Conservation (phyloP, 2,329 filamentous ascomycete species). For the Aspergillus udagawae region DNA sequence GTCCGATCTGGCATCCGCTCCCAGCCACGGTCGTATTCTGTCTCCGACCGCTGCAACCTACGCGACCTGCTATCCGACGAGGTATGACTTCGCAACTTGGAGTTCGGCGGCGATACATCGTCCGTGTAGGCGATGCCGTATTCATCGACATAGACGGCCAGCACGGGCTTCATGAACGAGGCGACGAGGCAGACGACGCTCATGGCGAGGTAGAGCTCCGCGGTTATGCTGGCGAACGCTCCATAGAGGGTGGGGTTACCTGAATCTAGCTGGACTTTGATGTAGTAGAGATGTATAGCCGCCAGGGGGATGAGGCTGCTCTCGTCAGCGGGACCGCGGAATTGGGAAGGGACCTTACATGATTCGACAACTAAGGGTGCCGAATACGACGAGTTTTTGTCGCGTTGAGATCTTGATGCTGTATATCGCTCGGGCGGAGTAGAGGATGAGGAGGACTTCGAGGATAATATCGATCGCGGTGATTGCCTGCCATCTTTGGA, state of each 20-base stretch:
- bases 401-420: slow-evolving; percentile 35
- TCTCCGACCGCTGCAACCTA: background rate
- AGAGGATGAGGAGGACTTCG: slow-evolving; percentile 36
- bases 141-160: slow-evolving; percentile 31
- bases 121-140: slow-evolving; percentile 22
- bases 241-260: slow-evolving; percentile 36
- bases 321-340: background rate
- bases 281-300: slow-evolving; percentile 36
- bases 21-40: background rate
- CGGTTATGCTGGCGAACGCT: slow-evolving; percentile 32
- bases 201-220: slow-evolving; percentile 41
- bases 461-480: slow-evolving; percentile 39
- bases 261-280: slow-evolving; percentile 28
- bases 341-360: slow-evolving; percentile 25
- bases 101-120: slow-evolving; percentile 1
- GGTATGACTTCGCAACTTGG: slow-evolving; percentile 5
- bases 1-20: background rate
- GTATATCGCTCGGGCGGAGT: slow-evolving; percentile 35
- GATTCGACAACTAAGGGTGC: slow-evolving; percentile 41
- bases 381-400: slow-evolving; percentile 39
- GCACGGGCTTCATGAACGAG: slow-evolving; percentile 44
- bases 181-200: slow-evolving; percentile 41
- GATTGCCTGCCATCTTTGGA: slow-evolving; percentile 37
- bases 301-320: slow-evolving; percentile 40
- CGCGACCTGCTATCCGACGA: background rate